Evolutionary conservation across 768 basidiomycete species (phyloP), one percentile per base, ranked within the genome.

Genomic region (Amanita brunnescens): DNA sequence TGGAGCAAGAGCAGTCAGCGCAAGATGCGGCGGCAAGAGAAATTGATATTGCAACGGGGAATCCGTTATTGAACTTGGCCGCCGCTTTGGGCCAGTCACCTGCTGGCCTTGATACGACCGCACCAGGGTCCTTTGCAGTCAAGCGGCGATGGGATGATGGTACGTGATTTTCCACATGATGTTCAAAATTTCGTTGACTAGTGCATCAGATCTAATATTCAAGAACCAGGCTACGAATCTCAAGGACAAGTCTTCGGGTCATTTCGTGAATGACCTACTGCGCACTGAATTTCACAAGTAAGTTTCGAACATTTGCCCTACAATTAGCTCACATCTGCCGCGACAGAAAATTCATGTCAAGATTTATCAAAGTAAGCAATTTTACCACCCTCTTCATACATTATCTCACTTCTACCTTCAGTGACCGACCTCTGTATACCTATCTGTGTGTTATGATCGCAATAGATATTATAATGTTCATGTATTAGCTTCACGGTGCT

Each of bases 71-170:
- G 13, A 94, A 95, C 62, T 81, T 96, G 21, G 91, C 91, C 53
- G 87, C 91, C 16, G 92, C 93, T 5, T 74, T 99, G 2, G 91
- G 90, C 1, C 83, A 90, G 53, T 67, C 79, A 0, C 81, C 85
- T 0, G 70, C 66, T 7, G 85, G 86, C 9, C 63, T 89, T 29
- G 85, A 81, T 57, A 87, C 85, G 10, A 85, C 81, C 1, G 79
- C 75, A 13, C 83, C 86, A 0, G 87, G 91, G 6, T 87, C 87
- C 13, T 96, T 97, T 61, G 79, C 91, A 16, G 92, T 96, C 44
- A 94, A 94, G 70, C 76, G 85, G 59, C 77, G 94, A 52, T 97
- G 94, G 94, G 94, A 96, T 64, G 93, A 96, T 60, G 93, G 90
- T 90, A 18, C 23, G 79, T 66, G 20, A 49, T 30, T 12, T 49